Evolutionary conservation across 164 flowering plant species (phyloP), one percentile per base, ranked within the genome.

Genomic region (Malania oleifera): DNA sequence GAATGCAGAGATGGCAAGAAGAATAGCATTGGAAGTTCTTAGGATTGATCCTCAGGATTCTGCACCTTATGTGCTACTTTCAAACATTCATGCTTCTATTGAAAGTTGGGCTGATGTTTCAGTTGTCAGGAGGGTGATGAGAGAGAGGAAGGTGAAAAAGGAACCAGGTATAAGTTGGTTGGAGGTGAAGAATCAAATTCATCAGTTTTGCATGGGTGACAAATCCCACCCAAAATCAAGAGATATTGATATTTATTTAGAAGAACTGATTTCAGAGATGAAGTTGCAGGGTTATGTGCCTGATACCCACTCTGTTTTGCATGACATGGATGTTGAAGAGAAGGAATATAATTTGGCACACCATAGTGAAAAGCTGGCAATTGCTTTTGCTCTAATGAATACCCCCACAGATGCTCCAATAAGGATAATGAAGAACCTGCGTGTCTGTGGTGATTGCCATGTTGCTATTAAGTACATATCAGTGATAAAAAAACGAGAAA

Each of bases 161-260:
- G 90, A 88, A 59, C 92, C 90, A 0, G 92, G 96, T 5, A 56
- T 81, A 54, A 86, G 96, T 65, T 88, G 92, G 96, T 56, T 86
- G 44, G 96, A 86, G 65, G 29, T 81, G 56, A 88, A 80, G 67
- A 82, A 81, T 55, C 66, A 77, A 49, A 73, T 88, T 39, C 80
- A 85, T 56, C 82, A 77, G 64, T 85, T 87, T 49, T 44, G 61
- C 7, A 77, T 65, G 63, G 82, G 78, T 7, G 90, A 81, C 54
- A 70, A 56, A 59, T 79, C 76, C 9, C 89, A 82, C 63, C 83
- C 84, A 18, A 61, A 65, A 29, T 76, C 70, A 52, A 56, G 38
- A 29, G 85, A 80, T 68, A 81, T 88, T 9, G 63, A 75, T 44
- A 52, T 26, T 35, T 85, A 80, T 62, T 48, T 85, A 39, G 73